Evolutionary conservation across 176 grass and related monocot genomes (phyloP), one percentile per base, ranked within the genome.

Genomic region (Chloris gayana): DNA sequence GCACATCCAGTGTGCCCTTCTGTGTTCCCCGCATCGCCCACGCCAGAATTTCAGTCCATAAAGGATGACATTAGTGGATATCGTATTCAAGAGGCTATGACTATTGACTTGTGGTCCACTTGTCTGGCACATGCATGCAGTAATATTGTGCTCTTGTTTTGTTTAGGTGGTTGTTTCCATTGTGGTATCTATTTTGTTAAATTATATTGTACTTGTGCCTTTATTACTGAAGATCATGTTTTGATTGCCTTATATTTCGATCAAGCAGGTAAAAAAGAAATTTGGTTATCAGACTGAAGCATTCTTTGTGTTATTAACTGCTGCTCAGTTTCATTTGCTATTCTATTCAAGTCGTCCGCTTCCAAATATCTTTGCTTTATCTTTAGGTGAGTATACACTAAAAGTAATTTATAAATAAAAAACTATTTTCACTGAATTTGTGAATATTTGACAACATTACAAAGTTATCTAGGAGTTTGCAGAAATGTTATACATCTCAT

Each of bases 261-360:
- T 67, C 71, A 79, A 80, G 62, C 85, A 93, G 95, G 88, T 98
- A 60, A 93, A 76, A 88, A 93, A 53, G 65, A 95, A 93, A 77
- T 99, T 89, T 82, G 90, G 96, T 27, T 69, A 79, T 71, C 86
- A 88, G 70, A 88, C 91, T 63, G 96, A 95, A 81, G 80, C 88
- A 76, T 93, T 95, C 83, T 95, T 91, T 88, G 90, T 69, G 14
- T 47, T 91, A 69, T 81, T 99, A 73, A 95, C 88, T 47, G 86
- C 92, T 79, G 75, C 88, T 19, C 90, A 99, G 64, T 99, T 99
- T 91, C 96, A 99, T 50, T 69, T 91, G 69, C 80, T 95, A 15
- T 99, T 95, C 80, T 99, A 99, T 68, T 95, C 90, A 70, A 95
- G 90, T 50, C 90, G 96, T 0, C 96, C 96, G 80, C 92, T 99